phyloP scores from a whole-genome alignment of 257 asterid genomes.

The Solanum chilense region DNA sequence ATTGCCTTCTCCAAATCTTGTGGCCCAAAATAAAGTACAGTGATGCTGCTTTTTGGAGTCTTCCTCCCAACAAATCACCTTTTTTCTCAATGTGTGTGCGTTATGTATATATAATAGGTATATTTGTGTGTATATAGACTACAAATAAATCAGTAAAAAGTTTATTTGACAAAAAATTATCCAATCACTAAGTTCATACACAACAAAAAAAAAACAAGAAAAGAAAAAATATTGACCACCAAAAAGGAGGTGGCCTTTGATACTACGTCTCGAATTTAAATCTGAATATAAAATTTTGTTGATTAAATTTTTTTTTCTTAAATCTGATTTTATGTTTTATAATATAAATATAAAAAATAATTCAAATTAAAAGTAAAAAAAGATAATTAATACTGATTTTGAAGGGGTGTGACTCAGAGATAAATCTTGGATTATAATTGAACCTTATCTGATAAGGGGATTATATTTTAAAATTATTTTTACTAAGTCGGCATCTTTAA shows the following conservation, averaged over 20 bases:
- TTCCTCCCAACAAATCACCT: neutral
- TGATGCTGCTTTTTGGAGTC: constrained; percentile 15
- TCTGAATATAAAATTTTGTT: accelerated
- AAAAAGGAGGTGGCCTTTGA: neutral
- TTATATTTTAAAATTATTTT: no score
- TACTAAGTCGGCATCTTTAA: constrained; percentile 20
- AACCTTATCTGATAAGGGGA: constrained; percentile 19
- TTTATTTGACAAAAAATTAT: neutral
- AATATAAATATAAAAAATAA: no score
- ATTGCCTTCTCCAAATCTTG: constrained; percentile 15
- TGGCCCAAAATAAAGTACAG: constrained; percentile 29
- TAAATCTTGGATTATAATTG: neutral
- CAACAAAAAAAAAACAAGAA: no score
- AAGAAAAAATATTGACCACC: neutral
- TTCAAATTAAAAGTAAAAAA: no score
- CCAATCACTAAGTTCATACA: neutral
- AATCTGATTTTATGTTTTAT: no score
- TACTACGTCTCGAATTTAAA: no score
- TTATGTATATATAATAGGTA: neutral
- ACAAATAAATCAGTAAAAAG: neutral
- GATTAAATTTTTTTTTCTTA: accelerated
- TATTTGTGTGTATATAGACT: neutral
- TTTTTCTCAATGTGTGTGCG: neutral
- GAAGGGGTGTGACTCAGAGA: neutral
- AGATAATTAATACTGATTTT: no score